Percentiles rank a stretch among this genome's conserved stretches.
phyloP scores from a whole-genome alignment of 2,329 filamentous ascomycete species.

The Cladophialophora exuberans region DNA sequence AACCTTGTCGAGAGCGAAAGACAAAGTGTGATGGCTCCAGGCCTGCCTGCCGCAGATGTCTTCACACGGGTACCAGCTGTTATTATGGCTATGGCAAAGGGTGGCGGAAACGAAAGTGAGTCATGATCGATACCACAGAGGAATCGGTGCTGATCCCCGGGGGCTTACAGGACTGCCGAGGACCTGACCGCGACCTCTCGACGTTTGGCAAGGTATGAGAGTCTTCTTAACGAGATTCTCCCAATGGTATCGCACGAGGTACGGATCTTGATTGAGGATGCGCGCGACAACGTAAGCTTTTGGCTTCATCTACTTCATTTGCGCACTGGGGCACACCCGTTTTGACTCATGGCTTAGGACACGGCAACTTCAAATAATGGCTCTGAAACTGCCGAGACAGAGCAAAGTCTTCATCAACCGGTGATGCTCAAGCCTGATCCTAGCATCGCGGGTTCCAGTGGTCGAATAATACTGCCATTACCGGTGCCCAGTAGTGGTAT shows the following conservation, averaged over 20 bases:
- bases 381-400: slow-evolving; percentile 27
- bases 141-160: slow-evolving; percentile 5
- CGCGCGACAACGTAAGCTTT: slow-evolving; percentile 29
- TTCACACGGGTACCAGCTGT: slow-evolving; percentile 33
- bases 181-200: slow-evolving; percentile 32
- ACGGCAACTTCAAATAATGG: slow-evolving; percentile 25
- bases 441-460: slow-evolving; percentile 12
- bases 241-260: slow-evolving; percentile 32
- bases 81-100: slow-evolving; percentile 35
- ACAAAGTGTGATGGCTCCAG: slow-evolving; percentile 35
- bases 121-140: background rate
- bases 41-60: slow-evolving; percentile 32
- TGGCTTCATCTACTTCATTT: background rate
- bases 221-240: slow-evolving; percentile 32
- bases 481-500: slow-evolving; percentile 20
- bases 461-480: slow-evolving; percentile 25
- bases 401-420: slow-evolving; percentile 16
- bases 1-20: slow-evolving; percentile 35
- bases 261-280: slow-evolving; percentile 32
- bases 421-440: slow-evolving; percentile 15
- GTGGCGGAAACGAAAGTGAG: slow-evolving; percentile 35
- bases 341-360: slow-evolving; percentile 23
- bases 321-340: background rate
- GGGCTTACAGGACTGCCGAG: slow-evolving; percentile 30
- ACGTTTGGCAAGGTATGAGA: slow-evolving; percentile 32